Percentiles rank a stretch among this genome's conserved stretches.
Evolutionary conservation across 1,284 basidiomycete genomes (phyloP).

Genomic region (Puccinia horiana): DNA sequence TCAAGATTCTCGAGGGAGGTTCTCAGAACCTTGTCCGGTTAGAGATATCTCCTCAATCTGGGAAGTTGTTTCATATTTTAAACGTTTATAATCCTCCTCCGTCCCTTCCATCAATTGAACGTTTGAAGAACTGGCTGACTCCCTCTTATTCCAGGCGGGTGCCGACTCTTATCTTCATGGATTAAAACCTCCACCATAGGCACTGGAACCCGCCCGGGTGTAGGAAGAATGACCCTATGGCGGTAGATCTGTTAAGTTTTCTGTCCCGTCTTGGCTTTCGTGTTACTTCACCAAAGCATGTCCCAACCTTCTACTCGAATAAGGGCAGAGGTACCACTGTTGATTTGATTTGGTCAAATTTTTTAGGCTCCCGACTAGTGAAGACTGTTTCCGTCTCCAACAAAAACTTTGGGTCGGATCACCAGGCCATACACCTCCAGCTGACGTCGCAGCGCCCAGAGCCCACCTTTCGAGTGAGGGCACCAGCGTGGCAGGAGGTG

Average conservation of each 20-base stretch:
- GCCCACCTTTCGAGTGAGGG: not conserved
- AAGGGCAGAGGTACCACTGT: not conserved
- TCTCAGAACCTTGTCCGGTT: not conserved
- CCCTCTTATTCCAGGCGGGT: not conserved
- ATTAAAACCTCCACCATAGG: too few species aligned
- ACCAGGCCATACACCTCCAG: not conserved
- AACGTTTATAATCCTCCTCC: constrained; percentile 24
- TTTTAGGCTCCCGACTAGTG: not conserved
- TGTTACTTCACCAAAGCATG: not conserved
- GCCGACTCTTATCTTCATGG: not conserved
- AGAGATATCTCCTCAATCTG: not conserved
- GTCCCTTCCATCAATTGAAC: not conserved
- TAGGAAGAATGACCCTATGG: not conserved
- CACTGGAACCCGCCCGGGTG: constrained; percentile 5
- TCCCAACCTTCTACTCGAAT: not conserved
- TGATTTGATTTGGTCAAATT: constrained; percentile 24
- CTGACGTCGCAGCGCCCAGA: not conserved
- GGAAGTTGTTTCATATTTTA: not conserved
- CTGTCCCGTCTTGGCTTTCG: not conserved
- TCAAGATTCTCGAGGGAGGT: not conserved
- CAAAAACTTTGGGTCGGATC: constrained; percentile 1
- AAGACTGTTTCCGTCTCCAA: not conserved
- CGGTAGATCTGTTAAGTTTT: not conserved
- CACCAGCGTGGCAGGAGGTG: not conserved
- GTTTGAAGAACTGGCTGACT: not conserved